These are phyloP conservation scores for Bauhinia variegata DNA, from an alignment of 306 rosid species.

Conservation along the genomic window DNA sequence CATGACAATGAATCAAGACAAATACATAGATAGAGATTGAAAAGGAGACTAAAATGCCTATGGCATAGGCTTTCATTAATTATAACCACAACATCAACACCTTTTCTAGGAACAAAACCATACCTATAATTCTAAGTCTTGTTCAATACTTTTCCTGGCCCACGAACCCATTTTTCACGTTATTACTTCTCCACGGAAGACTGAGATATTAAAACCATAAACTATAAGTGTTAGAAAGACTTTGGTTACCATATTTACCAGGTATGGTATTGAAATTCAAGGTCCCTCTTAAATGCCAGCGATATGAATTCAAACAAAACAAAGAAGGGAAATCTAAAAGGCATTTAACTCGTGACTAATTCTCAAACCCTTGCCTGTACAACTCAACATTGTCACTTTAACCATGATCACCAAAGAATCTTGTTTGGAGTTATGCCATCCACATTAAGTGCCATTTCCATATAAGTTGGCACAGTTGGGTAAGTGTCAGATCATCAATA, in stretches of 20 bases:
- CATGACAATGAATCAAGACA: slow-evolving; percentile 5
- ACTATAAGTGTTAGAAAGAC: neutral
- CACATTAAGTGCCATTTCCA: neutral
- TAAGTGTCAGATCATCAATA: neutral
- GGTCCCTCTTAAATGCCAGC: too few species aligned
- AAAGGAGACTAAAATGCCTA: slow-evolving; percentile 13
- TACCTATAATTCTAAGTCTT: too few species aligned
- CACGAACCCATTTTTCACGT: too few species aligned
- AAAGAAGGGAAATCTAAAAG: too few species aligned
- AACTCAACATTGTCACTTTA: neutral
- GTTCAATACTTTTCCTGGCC: too few species aligned
- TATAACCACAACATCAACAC: too few species aligned
- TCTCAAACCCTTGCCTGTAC: neutral
- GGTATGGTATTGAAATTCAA: too few species aligned
- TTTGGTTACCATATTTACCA: neutral
- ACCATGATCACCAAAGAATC: slow-evolving; percentile 15
- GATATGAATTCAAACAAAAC: too few species aligned
- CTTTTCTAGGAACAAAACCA: neutral
- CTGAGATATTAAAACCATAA: too few species aligned
- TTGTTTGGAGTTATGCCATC: neutral
- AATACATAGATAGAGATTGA: slow-evolving; percentile 16
- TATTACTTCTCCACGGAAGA: too few species aligned
- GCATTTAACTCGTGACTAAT: neutral
- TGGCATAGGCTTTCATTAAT: neutral
- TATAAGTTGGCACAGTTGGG: neutral